Evolutionary conservation across 495 filamentous ascomycete species (phyloP), one percentile per base, ranked within the genome.

Genomic region (Penicillium angulare): DNA sequence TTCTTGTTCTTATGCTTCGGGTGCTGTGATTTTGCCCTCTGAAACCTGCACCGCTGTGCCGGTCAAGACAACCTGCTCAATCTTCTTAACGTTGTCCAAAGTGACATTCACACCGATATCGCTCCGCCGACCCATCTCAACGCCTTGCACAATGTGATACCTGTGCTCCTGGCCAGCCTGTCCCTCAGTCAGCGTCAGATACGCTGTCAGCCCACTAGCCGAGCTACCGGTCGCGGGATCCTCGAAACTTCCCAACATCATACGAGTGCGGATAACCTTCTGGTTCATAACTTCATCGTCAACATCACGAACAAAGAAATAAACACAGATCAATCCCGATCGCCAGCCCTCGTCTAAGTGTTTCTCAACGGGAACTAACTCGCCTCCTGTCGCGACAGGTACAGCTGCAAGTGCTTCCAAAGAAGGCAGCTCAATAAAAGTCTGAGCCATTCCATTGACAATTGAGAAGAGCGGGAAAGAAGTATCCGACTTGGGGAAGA

Each of bases 91-190:
- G 16, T 43, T 41, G 27, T 57, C 60, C 56, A 72, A 57, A 15
- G 49, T 65, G 42, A 79, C 75, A 24, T 64, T 71, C 32, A 79
- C 63, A 3, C 67, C 67, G 53, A 84, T 83, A 38, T 79, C 77
- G 71, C 86, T 90, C 55, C 67, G 69, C 49, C 87, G 69, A 0
- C 85, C 87, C 84, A 90, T 92, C 71, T 92, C 87, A 10, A 90
- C 83, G 0, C 88, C 88, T 69, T 92, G 88, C 55, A 79, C 79
- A 45, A 91, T 59, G 38, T 68, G 67, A 57, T 79, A 85, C 53
- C 58, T 66, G 35, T 61, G 57, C 18, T 51, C 31, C 49, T 53
- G 49, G n/a, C 66, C 57, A 23, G 57, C 56, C 41, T 51, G 47
- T 0, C 53, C 60, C 43, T 66, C 67, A 15, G 59, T 67, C 39